Percentiles rank a stretch among this genome's conserved stretches.
Evolutionary conservation across 257 asterid species (phyloP).

Genomic region (Nicotiana knightiana): DNA sequence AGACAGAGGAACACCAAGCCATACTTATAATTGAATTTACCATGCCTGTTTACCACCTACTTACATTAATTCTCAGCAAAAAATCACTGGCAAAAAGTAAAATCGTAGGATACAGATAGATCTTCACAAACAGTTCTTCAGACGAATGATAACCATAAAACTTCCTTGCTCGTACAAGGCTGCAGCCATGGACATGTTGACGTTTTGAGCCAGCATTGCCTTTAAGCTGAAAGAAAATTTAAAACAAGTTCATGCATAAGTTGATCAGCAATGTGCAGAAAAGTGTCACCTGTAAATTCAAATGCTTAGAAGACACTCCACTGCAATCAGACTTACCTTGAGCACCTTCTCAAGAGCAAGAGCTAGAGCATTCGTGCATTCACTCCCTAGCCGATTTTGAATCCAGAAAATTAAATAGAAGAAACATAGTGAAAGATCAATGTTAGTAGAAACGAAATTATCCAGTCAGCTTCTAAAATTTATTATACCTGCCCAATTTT

Average conservation of each 20-base stretch:
- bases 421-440: conserved; percentile 4
- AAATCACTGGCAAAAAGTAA: neutral
- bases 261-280: conserved; percentile 17
- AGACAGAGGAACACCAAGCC: neutral
- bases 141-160: conserved; percentile 86
- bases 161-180: conserved; percentile 76
- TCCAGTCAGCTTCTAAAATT: neutral
- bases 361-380: conserved; percentile 37
- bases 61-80: neutral
- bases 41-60: neutral
- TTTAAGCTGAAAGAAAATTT: conserved; percentile 52
- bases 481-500: neutral
- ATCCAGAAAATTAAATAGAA: conserved; percentile 14
- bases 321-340: conserved; percentile 43
- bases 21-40: neutral
- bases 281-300: conserved; percentile 6
- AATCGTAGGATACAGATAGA: conserved; percentile 76
- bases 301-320: neutral
- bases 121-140: conserved; percentile 88
- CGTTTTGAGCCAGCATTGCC: conserved; percentile 75
- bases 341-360: conserved; percentile 81
- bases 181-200: conserved; percentile 86
- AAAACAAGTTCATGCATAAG: conserved; percentile 7
- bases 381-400: conserved; percentile 44
- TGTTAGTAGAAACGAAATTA: neutral